A percentile compares a stretch with the other conserved stretches of the same genome.
phyloP scores from a whole-genome alignment of 1,284 basidiomycete species.

The Leccinum colubrinum region DNA sequence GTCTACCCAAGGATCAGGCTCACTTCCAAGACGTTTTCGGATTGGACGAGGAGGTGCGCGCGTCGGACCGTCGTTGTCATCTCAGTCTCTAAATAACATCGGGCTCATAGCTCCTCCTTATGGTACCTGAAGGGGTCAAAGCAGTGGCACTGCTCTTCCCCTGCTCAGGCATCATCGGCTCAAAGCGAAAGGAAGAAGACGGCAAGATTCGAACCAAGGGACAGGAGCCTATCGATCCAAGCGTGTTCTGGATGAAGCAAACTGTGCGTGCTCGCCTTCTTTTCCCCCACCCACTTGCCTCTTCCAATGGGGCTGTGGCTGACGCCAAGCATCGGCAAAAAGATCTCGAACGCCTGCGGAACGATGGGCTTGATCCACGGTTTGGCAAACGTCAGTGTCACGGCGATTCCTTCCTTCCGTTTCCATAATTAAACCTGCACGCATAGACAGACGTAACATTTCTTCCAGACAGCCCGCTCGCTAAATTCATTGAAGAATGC shows the following conservation, averaged over 20 bases:
- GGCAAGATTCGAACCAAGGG: slow-evolving; percentile 45
- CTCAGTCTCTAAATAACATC: not conserved
- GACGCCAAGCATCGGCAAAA: not conserved
- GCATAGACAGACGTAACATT: slow-evolving; percentile 57
- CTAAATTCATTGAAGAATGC: slow-evolving; percentile 63
- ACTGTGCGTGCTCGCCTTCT: slow-evolving; percentile 44
- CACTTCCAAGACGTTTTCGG: slow-evolving; percentile 83
- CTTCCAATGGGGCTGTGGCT: slow-evolving; percentile 1
- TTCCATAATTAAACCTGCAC: not conserved
- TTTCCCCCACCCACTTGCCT: not conserved
- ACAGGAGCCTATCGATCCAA: slow-evolving; percentile 54
- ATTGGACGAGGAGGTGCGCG: slow-evolving; percentile 66
- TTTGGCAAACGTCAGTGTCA: slow-evolving; percentile 60
- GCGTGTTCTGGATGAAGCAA: slow-evolving; percentile 75
- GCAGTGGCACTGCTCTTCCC: slow-evolving; percentile 87
- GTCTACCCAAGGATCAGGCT: slow-evolving; percentile 56
- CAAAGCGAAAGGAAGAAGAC: slow-evolving; percentile 58
- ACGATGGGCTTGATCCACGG: slow-evolving; percentile 87
- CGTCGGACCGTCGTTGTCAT: not conserved
- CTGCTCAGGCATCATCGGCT: slow-evolving; percentile 50
- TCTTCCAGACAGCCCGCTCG: slow-evolving; percentile 53
- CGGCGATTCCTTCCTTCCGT: slow-evolving; percentile 6
- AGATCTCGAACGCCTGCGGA: slow-evolving; percentile 89
- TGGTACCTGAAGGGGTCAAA: slow-evolving; percentile 71
- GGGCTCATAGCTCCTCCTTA: slow-evolving; percentile 54